phyloP scores from a whole-genome alignment of 2,329 filamentous ascomycete species.

The Fusarium dlaminii region DNA sequence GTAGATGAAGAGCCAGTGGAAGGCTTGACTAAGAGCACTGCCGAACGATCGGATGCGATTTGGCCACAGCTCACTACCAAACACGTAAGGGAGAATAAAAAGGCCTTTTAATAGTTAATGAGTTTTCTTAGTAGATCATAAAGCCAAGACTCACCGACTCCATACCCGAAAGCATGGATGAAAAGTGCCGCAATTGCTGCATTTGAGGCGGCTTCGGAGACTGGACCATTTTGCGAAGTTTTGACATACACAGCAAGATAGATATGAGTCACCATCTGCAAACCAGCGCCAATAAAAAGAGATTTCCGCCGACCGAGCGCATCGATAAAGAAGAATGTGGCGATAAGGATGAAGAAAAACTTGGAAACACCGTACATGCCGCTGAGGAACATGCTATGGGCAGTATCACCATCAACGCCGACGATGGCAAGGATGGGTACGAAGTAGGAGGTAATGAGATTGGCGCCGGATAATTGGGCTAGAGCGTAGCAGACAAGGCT shows the following conservation, averaged over 20 bases:
- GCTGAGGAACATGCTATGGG: neutral
- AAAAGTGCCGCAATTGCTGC: neutral
- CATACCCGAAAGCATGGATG: neutral
- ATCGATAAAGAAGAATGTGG: neutral
- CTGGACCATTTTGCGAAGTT: neutral
- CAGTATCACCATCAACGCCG: neutral
- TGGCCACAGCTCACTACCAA: neutral
- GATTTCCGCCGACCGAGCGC: neutral
- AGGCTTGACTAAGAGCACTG: neutral
- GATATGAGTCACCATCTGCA: neutral
- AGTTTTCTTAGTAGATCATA: neutral
- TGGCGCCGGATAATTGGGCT: neutral
- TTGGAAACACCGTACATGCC: neutral
- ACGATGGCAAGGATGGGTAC: neutral
- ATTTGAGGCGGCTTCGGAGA: neutral
- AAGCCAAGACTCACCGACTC: neutral
- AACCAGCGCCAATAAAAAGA: neutral
- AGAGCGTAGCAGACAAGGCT: neutral
- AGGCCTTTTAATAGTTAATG: neutral
- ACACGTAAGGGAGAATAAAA: neutral
- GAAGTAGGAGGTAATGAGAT: neutral
- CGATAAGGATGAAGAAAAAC: neutral
- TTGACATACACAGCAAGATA: neutral
- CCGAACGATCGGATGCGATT: neutral
- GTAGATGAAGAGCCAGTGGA: neutral